Base-by-base conservation (phyloP, 805 yeast species). In the Nakazawaea anatomiae region DNA sequence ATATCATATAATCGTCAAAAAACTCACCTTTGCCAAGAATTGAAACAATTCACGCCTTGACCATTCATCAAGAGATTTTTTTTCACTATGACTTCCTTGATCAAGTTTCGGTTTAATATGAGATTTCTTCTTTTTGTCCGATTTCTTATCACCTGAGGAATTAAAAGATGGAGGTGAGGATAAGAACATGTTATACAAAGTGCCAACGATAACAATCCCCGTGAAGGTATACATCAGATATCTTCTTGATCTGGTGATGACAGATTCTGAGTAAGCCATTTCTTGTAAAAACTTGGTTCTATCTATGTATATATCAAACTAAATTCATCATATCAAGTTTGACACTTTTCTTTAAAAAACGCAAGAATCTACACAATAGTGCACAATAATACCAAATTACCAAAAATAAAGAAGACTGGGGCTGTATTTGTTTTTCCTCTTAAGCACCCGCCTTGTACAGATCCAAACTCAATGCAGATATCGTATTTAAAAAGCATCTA, bases 21-120 rank as follows among this genome's bases (percentile, higher is more conserved):
- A 8, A 52, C 54, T 48, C 32, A 53, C 55, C 30, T 46, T 35
- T 4, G 53, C 25, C 25, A 54, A 40, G 31, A 52, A 52, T 39
- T 10, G 35, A 40, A 49, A 54, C 31, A 52, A 5, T 41, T 54
- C 51, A 4, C 35, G 39, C 28, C 54, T 43, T 29, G 42, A 18
- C 54, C 51, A 51, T 14, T 46, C 39, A 38, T 34, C 28, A 25
- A 51, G 28, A 11, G 42, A 38, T 25, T 39, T 44, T 27, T 30
- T 12, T 38, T 14, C 38, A 38, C 34, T 25, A 32, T 5, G 30
- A 30, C 25, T 8, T n/a, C 12, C 35, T 36, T 27, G 11, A 6
- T 30, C 42, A 35, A 3, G 5, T 28, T 14, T 48, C 48, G 30
- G 36, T 11, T 41, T 44, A 34, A 6, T 36, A 10, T 30, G 25